Percentiles rank a stretch among this genome's conserved stretches.
Evolutionary conservation across 2,329 filamentous ascomycete species (phyloP).

Genomic region (Colletotrichum sp.): DNA sequence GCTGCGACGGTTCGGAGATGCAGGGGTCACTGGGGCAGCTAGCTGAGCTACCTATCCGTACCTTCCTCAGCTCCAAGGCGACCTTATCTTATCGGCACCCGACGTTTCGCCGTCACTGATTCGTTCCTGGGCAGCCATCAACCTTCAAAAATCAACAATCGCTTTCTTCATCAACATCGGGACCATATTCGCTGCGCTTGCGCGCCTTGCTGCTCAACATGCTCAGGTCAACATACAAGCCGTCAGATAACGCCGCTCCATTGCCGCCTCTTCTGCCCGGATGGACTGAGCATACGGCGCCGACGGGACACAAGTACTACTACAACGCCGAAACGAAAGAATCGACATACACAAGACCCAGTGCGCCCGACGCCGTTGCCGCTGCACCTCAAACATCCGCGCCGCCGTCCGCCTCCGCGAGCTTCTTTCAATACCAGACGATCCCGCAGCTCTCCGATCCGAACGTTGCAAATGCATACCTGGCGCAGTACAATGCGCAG

Average conservation of each 20-base stretch:
- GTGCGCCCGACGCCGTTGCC: slow-evolving; percentile 30
- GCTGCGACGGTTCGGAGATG: neutral
- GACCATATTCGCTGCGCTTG: neutral
- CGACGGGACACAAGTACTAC: slow-evolving; percentile 86
- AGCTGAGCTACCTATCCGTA: neutral
- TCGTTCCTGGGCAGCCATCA: neutral
- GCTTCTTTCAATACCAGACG: slow-evolving; percentile 47
- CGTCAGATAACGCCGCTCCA: slow-evolving; percentile 45
- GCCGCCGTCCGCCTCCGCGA: slow-evolving; percentile 32
- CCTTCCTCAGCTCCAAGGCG: neutral
- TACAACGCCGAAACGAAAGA: slow-evolving; percentile 83
- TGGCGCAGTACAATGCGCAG: slow-evolving; percentile 56
- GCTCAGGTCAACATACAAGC: slow-evolving; percentile 80
- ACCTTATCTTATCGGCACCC: slow-evolving; percentile 10
- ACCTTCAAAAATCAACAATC: neutral
- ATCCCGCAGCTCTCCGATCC: slow-evolving; percentile 57
- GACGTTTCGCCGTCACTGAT: neutral
- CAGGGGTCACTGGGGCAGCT: neutral
- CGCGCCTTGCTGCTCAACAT: slow-evolving; percentile 43
- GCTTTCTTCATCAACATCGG: neutral
- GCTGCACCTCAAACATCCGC: neutral
- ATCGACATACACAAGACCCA: slow-evolving; percentile 87
- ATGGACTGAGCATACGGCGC: slow-evolving; percentile 94
- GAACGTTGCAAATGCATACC: slow-evolving; percentile 63
- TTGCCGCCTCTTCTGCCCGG: slow-evolving; percentile 72